Evolutionary conservation across 176 grass and related monocot genomes (phyloP), one percentile per base, ranked within the genome.

Genomic region (Rhynchospora pubera): DNA sequence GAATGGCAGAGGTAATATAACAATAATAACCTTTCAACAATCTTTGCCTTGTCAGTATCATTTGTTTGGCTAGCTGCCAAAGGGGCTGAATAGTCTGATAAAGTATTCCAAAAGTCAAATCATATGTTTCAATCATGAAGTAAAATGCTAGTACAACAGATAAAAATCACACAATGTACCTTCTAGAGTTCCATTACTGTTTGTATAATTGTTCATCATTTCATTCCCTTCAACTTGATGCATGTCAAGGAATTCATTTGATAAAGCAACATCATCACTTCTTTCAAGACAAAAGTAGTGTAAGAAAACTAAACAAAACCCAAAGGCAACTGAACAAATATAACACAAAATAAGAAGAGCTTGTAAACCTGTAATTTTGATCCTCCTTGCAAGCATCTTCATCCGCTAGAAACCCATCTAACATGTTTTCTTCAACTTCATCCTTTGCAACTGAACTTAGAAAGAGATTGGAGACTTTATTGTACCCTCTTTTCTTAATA

Each of bases 401-500:
- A 75, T 75, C 22, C 22, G 53, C 71, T 8, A 75, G 8, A 45
- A 45, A 28, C 53, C 11, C 22, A 28, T 75, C 71, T 7, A 47
- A 52, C 11, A 75, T 16, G 42, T 56, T 57, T 43, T 76, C 61
- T 39, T 75, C 57, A 65, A 10, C n/a, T 65, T 45, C 52, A 76
- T 82, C 57, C 4, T 24, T 84, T 57, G 10, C 23, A 76, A 51
- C 69, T 51, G 85, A 83, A 82, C 53, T 82, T 14, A 64, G 23
- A 55, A 77, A 73, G 11, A 83, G 44, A 15, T 82, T 73, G 46
- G 67, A 64, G 5, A 87, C 44, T 34, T n/a, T 72, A 24, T 87
- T 83, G 56, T 77, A 87, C 62, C 85, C 85, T 77, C 85, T 87
- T 72, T 73, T 79, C 56, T 81, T 82, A 79, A 87, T 81, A 76